phyloP scores from a whole-genome alignment of 1,139 yeast species.

The Groenewaldozyma auringiensis region DNA sequence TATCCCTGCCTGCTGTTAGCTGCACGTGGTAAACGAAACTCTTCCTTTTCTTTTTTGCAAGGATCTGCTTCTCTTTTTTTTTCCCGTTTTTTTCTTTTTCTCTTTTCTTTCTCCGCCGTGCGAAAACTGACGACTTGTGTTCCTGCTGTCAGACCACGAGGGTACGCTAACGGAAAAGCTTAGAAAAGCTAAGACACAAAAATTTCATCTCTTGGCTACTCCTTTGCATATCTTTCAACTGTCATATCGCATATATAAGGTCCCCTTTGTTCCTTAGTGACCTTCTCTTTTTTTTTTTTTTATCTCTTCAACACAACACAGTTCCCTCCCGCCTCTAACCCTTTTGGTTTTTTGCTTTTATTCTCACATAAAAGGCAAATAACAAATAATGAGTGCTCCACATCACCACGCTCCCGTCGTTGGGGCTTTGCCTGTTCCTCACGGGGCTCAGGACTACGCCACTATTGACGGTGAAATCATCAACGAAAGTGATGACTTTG shows the following conservation, averaged over 20 bases:
- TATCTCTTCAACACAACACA: background rate
- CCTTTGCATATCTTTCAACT: no score
- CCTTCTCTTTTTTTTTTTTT: slow-evolving; percentile 5
- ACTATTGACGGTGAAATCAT: slow-evolving; percentile 28
- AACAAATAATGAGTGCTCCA: background rate
- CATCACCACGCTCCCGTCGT: slow-evolving; percentile 28
- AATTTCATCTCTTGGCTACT: no score
- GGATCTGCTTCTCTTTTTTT: background rate
- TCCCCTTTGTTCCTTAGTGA: no score
- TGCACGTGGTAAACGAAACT: background rate
- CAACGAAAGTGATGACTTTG: slow-evolving; percentile 20
- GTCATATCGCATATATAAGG: no score
- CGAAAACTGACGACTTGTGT: no score
- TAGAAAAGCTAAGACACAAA: no score
- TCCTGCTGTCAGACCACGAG: no score
- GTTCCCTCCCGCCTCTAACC: background rate
- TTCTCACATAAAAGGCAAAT: background rate
- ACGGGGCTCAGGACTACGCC: slow-evolving; percentile 31
- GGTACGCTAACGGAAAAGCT: no score
- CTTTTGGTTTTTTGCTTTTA: background rate
- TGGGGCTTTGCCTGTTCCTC: slow-evolving; percentile 32
- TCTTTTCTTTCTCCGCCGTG: background rate
- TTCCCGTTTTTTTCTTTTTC: background rate
- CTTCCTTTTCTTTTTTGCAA: background rate
- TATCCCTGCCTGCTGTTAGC: no score